phyloP scores from a whole-genome alignment of 805 yeast genomes.

The Saturnispora sekii region DNA sequence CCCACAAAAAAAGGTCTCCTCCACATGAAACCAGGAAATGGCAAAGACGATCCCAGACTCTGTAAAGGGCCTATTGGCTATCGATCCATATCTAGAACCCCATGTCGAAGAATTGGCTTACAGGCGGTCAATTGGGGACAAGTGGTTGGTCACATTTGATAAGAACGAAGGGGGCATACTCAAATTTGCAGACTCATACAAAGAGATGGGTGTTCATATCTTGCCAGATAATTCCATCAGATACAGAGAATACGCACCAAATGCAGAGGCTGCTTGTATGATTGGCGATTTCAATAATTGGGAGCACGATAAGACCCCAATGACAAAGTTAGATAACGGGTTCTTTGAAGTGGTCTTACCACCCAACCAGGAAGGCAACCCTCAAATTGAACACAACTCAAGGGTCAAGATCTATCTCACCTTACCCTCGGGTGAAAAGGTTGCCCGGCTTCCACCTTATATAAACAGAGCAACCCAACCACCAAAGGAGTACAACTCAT shows the following conservation, averaged over 20 bases:
- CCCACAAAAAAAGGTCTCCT: not conserved
- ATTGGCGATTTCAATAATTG: slow-evolving; percentile 91
- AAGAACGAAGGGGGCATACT: slow-evolving; percentile 55
- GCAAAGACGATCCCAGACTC: slow-evolving; percentile 15
- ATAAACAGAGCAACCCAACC: slow-evolving; percentile 73
- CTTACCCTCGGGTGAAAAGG: slow-evolving; percentile 54
- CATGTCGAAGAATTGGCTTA: slow-evolving; percentile 55
- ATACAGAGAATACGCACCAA: slow-evolving; percentile 85
- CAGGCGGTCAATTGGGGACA: slow-evolving; percentile 56
- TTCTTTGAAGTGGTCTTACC: slow-evolving; percentile 56
- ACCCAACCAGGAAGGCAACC: slow-evolving; percentile 38
- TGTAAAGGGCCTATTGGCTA: slow-evolving; percentile 51
- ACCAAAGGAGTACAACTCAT: slow-evolving; percentile 36
- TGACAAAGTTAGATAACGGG: slow-evolving; percentile 60
- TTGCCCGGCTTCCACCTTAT: slow-evolving; percentile 89
- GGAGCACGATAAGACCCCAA: slow-evolving; percentile 47
- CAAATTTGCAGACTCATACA: slow-evolving; percentile 68
- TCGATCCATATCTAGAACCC: slow-evolving; percentile 87
- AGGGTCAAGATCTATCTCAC: slow-evolving; percentile 62
- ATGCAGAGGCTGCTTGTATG: slow-evolving; percentile 64
- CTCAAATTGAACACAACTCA: slow-evolving; percentile 74
- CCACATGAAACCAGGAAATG: not conserved
- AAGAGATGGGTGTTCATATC: slow-evolving; percentile 68
- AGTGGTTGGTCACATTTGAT: slow-evolving; percentile 50
- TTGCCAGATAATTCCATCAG: slow-evolving; percentile 43